A percentile compares a stretch with the other conserved stretches of the same genome.
These are phyloP conservation scores for Cladosporium colombiae DNA, from an alignment of 2,329 filamentous ascomycete genomes.

Conservation along the genomic window DNA sequence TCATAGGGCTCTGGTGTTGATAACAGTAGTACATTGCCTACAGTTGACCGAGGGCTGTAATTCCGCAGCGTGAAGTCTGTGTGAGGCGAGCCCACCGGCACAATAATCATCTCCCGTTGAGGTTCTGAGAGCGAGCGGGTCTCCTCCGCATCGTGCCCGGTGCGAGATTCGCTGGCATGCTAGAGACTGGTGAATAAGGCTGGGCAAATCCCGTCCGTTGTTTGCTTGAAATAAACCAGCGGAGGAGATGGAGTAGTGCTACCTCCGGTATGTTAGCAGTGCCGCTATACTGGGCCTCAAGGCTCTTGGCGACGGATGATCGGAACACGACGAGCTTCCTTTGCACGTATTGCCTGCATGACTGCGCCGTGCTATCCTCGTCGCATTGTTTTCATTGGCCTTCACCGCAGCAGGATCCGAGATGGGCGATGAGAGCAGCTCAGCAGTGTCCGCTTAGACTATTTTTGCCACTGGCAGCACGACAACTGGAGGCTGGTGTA, in stretches of 20 bases:
- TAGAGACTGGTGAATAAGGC: neutral
- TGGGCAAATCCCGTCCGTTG: neutral
- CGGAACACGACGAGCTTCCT: neutral
- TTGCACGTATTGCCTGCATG: neutral
- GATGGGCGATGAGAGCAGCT: neutral
- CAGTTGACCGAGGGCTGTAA: neutral
- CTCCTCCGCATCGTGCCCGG: neutral
- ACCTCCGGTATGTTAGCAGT: neutral
- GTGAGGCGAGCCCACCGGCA: neutral
- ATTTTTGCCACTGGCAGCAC: neutral
- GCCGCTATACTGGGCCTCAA: neutral
- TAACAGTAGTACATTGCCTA: neutral
- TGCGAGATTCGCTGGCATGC: conserved; percentile 4
- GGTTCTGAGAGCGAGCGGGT: neutral
- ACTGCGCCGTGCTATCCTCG: neutral
- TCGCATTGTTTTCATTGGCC: neutral
- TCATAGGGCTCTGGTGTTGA: neutral
- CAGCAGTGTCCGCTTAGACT: neutral
- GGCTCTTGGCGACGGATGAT: conserved; percentile 1
- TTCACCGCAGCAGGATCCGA: neutral
- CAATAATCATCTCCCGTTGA: conserved; percentile 1
- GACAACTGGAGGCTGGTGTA: neutral
- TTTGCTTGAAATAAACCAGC: conserved; percentile 1
- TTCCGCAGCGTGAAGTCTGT: conserved; percentile 1
- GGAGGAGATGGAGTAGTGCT: neutral